These are phyloP conservation scores for Cicer chorassanicum DNA, from an alignment of 306 rosid genomes.

Conservation along the genomic window DNA sequence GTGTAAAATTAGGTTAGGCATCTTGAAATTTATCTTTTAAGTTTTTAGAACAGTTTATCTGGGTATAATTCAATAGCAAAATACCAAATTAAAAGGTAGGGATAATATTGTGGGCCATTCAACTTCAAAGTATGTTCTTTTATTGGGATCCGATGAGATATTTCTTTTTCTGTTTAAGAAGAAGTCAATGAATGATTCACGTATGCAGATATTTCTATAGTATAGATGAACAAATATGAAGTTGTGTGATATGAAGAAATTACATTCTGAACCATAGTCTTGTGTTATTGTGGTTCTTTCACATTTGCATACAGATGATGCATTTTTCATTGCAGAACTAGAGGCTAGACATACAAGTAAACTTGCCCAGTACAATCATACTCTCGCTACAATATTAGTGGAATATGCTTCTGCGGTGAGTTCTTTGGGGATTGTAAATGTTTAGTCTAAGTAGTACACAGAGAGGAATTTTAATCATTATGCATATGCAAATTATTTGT, in stretches of 20 bases:
- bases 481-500: slow-evolving; percentile 3
- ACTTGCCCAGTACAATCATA: slow-evolving; percentile 61
- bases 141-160: neutral
- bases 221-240: neutral
- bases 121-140: neutral
- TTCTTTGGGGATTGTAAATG: slow-evolving; percentile 27
- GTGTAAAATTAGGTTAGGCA: slow-evolving; percentile 6
- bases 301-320: slow-evolving; percentile 11
- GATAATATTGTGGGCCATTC: neutral
- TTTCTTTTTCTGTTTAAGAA: slow-evolving; percentile 5
- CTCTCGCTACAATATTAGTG: slow-evolving; percentile 75
- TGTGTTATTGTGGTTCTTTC: slow-evolving; percentile 18
- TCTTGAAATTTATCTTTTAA: neutral
- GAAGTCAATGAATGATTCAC: neutral
- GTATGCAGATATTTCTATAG: neutral
- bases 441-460: slow-evolving; percentile 18
- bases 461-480: slow-evolving; percentile 13
- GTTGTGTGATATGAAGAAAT: slow-evolving; percentile 6
- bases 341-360: slow-evolving; percentile 42
- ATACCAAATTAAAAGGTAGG: neutral
- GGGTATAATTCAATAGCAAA: neutral
- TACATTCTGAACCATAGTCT: neutral
- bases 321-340: slow-evolving; percentile 56
- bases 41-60: neutral
- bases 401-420: slow-evolving; percentile 90